Conservation (phyloP, 2,329 filamentous ascomycete species). For the Calonectria henricotiae region DNA sequence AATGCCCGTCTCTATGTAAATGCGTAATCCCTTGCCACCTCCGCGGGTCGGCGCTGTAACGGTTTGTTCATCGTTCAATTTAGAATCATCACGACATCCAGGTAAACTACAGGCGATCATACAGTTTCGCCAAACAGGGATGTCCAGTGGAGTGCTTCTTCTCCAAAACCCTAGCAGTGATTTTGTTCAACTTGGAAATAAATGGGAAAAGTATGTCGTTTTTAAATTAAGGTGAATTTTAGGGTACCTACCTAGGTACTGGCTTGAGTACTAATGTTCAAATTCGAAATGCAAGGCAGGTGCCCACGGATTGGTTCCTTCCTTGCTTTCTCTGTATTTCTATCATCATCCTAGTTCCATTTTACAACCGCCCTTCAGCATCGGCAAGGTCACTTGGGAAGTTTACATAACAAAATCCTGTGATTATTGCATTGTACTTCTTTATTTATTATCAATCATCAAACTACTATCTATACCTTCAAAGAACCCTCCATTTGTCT, state of each 20-base stretch:
- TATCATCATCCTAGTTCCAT: not conserved
- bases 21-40: conserved; percentile 6
- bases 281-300: not conserved
- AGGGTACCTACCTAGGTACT: not conserved
- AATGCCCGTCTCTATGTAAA: conserved; percentile 27
- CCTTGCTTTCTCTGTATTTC: not conserved
- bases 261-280: not conserved
- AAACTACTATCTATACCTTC: not conserved
- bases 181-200: too few relatives aligned
- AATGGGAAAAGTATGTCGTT: too few relatives aligned
- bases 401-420: too few relatives aligned
- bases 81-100: not conserved
- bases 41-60: not conserved
- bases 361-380: too few relatives aligned
- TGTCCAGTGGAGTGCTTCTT: not conserved
- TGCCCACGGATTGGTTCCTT: not conserved
- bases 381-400: too few relatives aligned
- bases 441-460: conserved; percentile 1
- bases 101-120: not conserved
- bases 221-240: not conserved
- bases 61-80: not conserved
- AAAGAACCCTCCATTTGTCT: not conserved
- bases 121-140: not conserved
- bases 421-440: not conserved
- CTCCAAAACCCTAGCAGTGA: too few relatives aligned